These are phyloP conservation scores for Austroboletus eburneus DNA, from an alignment of 768 basidiomycete genomes.

Conservation along the genomic window DNA sequence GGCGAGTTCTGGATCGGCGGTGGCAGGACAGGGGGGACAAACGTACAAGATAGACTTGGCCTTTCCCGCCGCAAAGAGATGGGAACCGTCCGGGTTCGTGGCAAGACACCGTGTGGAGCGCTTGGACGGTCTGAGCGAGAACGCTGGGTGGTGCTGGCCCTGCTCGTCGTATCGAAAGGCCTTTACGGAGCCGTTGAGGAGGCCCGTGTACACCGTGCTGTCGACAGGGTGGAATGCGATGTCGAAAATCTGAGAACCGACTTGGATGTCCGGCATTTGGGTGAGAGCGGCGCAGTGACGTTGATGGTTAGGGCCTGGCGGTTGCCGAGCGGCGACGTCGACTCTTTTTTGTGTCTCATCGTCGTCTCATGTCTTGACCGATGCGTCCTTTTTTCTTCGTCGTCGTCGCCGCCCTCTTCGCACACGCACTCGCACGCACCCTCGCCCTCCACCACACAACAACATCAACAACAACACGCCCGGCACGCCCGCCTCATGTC, in stretches of 20 bases:
- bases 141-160: conserved; percentile 51
- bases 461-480: too few species aligned
- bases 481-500: conserved; percentile 6
- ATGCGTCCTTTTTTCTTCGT: conserved; percentile 34
- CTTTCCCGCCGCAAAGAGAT: conserved; percentile 79
- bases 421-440: conserved; percentile 30
- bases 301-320: background rate
- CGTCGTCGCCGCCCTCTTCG: conserved; percentile 23
- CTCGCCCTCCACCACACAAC: conserved; percentile 29
- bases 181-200: conserved; percentile 80
- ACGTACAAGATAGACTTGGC: conserved; percentile 75
- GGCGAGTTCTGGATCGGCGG: conserved; percentile 13
- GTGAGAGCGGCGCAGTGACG: too few species aligned
- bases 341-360: too few species aligned
- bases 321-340: conserved; percentile 6
- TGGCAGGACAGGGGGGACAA: background rate
- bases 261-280: conserved; percentile 59
- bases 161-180: conserved; percentile 77
- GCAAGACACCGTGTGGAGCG: conserved; percentile 77
- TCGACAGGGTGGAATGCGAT: conserved; percentile 78
- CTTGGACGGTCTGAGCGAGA: conserved; percentile 72
- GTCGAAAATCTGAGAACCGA: conserved; percentile 84
- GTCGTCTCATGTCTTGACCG: conserved; percentile 24
- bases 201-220: conserved; percentile 68
- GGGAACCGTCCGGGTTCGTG: conserved; percentile 61